Base-by-base conservation (phyloP, 345 rosid genomes). In the Excoecaria cochinchinensis region DNA sequence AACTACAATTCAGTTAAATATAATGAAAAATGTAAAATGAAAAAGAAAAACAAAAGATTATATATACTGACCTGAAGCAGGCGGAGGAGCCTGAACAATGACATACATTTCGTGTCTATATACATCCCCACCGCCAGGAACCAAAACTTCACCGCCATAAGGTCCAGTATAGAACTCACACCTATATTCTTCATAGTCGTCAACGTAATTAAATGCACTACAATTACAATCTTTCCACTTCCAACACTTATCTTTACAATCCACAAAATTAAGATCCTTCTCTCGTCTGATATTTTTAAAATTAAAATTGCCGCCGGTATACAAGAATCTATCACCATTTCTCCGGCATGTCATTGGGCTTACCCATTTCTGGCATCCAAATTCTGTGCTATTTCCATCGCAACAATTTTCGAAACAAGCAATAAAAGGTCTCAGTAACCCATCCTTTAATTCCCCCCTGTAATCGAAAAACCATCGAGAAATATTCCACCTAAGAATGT, bases 231-330 rank as follows among this genome's bases (percentile, higher is more conserved):
- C 11, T 1, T 31, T 25, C 31, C 31, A 31, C 2, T 31, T 31
- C 75, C 76, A 71, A 50, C 75, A 77, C 10, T n/a, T 1, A n/a
- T 77, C 75, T 58, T 53, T 12, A 51, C 67, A 77, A 4, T 77
- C 71, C 53, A 39, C 22, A 21, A 71, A 25, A 70, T 65, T 64
- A 16, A 70, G 66, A 31, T 31, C 2, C 31, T 31, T 31, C 31
- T 31, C 31, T 31, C n/a, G 2, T 31, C 31, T 44, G 0, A 10
- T 1, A 36, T 10, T 7, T 13, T 31, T 4, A 38, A 7, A 0
- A 3, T 1, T 4, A 10, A 25, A 24, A 4, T 6, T 14, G 5
- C 36, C 39, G 4, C 3, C 8, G 3, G 0, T 53, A 19, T 4
- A 64, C 66, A 10, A 64, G 53, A 3, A 50, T 50, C 12, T 50